Percentiles rank a stretch among this genome's conserved stretches.
Evolutionary conservation across 1,139 yeast species (phyloP).

Genomic region (Candida labiduridarum): DNA sequence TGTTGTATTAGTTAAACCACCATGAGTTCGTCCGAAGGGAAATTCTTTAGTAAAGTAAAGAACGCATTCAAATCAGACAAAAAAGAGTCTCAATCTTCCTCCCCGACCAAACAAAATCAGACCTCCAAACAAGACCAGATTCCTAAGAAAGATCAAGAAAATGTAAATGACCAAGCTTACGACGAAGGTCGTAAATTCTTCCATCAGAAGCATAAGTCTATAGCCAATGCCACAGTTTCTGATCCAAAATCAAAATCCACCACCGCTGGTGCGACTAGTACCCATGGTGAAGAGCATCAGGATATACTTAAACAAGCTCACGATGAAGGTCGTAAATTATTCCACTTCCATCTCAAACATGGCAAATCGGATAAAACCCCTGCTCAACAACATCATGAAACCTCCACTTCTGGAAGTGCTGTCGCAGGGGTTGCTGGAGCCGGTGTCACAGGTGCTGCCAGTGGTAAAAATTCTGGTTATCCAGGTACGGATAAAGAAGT

Average conservation of each 20-base stretch:
- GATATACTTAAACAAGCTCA: conserved; percentile 8
- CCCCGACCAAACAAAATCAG: conserved; percentile 6
- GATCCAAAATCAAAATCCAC: conserved; percentile 4
- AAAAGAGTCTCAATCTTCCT: conserved; percentile 12
- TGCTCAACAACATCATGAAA: conserved; percentile 1
- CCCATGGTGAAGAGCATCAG: conserved; percentile 4
- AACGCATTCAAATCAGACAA: conserved; percentile 28
- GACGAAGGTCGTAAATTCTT: conserved; percentile 13
- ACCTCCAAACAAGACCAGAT: background rate
- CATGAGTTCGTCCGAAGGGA: conserved; percentile 14
- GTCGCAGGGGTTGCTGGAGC: conserved; percentile 7
- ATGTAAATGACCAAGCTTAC: conserved; percentile 12
- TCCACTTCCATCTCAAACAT: conserved; percentile 9
- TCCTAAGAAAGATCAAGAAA: conserved; percentile 6
- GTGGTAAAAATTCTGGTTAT: conserved; percentile 6
- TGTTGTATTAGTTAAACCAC: background rate
- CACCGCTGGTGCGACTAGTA: conserved; percentile 4
- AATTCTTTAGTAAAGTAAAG: conserved; percentile 29
- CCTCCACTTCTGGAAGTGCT: conserved; percentile 4
- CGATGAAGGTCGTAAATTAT: conserved; percentile 10
- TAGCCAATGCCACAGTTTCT: background rate
- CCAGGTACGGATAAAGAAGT: conserved; percentile 10
- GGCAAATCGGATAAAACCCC: background rate
- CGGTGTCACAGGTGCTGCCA: conserved; percentile 6
- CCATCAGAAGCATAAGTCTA: conserved; percentile 8